A percentile compares a stretch with the other conserved stretches of the same genome.
Evolutionary conservation across 2,329 filamentous ascomycete genomes (phyloP).

Genomic region (Pseudogymnoascus sp.): DNA sequence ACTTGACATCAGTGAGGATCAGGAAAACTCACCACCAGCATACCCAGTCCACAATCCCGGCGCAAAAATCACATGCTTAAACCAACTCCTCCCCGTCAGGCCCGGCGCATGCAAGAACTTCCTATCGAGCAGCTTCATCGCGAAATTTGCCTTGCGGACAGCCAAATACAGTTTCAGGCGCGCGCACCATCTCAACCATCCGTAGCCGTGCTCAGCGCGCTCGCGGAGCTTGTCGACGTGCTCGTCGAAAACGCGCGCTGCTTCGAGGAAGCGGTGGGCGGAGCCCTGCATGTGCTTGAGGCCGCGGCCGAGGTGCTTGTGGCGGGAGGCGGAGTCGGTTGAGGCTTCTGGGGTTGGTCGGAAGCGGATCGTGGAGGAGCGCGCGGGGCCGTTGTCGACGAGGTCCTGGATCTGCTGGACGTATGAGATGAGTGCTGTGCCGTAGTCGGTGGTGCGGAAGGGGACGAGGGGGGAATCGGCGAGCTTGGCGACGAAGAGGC

Average conservation of each 20-base stretch:
- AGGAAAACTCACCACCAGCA: slow-evolving; percentile 62
- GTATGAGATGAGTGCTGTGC: slow-evolving; percentile 26
- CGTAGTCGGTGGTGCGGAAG: slow-evolving; percentile 42
- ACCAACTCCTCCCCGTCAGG: slow-evolving; percentile 75
- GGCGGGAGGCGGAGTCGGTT: not conserved
- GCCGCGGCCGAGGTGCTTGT: slow-evolving; percentile 20
- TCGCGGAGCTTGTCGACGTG: slow-evolving; percentile 26
- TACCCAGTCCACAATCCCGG: slow-evolving; percentile 91
- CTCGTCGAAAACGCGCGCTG: slow-evolving; percentile 20
- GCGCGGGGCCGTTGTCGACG: slow-evolving; percentile 20
- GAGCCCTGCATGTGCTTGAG: slow-evolving; percentile 17
- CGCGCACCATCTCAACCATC: slow-evolving; percentile 73
- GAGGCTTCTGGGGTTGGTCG: not conserved
- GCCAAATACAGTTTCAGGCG: slow-evolving; percentile 56
- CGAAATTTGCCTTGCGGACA: slow-evolving; percentile 63
- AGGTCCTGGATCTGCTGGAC: slow-evolving; percentile 26
- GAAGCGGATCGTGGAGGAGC: not conserved
- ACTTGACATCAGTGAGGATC: slow-evolving; percentile 34
- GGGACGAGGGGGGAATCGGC: slow-evolving; percentile 44
- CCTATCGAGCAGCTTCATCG: slow-evolving; percentile 79
- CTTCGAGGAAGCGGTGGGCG: slow-evolving; percentile 20
- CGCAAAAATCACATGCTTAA: slow-evolving; percentile 91
- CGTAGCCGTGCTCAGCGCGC: slow-evolving; percentile 48
- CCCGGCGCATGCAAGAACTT: slow-evolving; percentile 70
- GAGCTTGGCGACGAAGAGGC: slow-evolving; percentile 42